Evolutionary conservation across 1,284 basidiomycete species (phyloP).

Genomic region (Rugosomyces carneus): DNA sequence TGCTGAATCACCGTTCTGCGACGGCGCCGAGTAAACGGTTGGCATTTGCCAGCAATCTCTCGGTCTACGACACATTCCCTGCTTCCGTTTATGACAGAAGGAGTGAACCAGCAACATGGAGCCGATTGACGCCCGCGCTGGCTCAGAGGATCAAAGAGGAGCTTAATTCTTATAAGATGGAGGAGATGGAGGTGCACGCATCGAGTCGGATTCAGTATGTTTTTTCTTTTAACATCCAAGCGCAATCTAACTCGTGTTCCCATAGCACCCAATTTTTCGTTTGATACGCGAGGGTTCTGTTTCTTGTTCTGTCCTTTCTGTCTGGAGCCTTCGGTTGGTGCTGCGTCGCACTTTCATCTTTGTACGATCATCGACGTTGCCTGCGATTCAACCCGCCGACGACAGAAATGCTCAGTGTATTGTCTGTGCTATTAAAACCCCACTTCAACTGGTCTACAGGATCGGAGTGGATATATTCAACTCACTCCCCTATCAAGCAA

Average conservation of each 20-base stretch:
- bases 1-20: slow-evolving; percentile 55
- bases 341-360: slow-evolving; percentile 11
- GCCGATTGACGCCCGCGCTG: slow-evolving; percentile 87
- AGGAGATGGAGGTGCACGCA: slow-evolving; percentile 96
- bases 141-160: slow-evolving; percentile 97
- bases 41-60: slow-evolving; percentile 87
- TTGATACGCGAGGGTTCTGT: slow-evolving; percentile 25
- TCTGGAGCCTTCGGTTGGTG: slow-evolving; percentile 16
- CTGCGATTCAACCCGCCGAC: slow-evolving; percentile 16
- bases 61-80: slow-evolving; percentile 95
- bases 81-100: slow-evolving; percentile 87
- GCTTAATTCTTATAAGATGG: slow-evolving; percentile 95
- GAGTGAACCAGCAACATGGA: slow-evolving; percentile 96
- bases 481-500: slow-evolving; percentile 10
- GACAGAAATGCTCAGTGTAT: slow-evolving; percentile 9
- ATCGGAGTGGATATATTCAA: slow-evolving; percentile 18
- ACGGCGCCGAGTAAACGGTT: slow-evolving; percentile 68
- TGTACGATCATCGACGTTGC: slow-evolving; percentile 16
- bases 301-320: slow-evolving; percentile 13
- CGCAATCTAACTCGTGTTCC: slow-evolving; percentile 11
- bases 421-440: slow-evolving; percentile 6
- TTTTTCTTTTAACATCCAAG: slow-evolving; percentile 12
- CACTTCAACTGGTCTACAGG: slow-evolving; percentile 7
- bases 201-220: slow-evolving; percentile 80
- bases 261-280: slow-evolving; percentile 49